These are phyloP conservation scores for Paecilomyces sp. DNA, from an alignment of 2,329 filamentous ascomycete species.

Conservation along the genomic window DNA sequence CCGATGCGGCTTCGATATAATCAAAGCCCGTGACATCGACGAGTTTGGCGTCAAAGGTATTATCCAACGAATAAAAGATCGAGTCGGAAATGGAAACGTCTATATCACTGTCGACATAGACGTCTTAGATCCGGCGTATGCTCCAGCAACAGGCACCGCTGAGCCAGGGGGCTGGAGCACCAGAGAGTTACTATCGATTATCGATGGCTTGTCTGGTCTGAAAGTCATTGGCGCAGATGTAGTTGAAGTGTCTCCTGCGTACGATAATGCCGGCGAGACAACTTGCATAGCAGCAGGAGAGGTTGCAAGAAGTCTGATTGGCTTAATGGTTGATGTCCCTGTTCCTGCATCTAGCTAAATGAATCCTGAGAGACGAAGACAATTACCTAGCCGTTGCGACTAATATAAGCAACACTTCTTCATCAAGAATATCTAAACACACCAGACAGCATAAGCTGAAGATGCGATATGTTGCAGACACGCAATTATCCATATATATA, in stretches of 20 bases:
- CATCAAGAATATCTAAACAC: too few relatives aligned
- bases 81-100: slow-evolving; percentile 47
- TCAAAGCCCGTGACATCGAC: slow-evolving; percentile 49
- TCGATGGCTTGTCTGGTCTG: slow-evolving; percentile 18
- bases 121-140: slow-evolving; percentile 38
- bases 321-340: neutral
- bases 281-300: slow-evolving; percentile 18
- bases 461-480: too few relatives aligned
- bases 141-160: slow-evolving; percentile 18
- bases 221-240: slow-evolving; percentile 24
- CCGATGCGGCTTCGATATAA: slow-evolving; percentile 52
- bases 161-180: slow-evolving; percentile 26
- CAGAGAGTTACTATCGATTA: slow-evolving; percentile 21
- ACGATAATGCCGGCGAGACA: slow-evolving; percentile 22
- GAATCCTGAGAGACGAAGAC: neutral
- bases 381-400: neutral
- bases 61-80: slow-evolving; percentile 38
- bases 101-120: slow-evolving; percentile 49
- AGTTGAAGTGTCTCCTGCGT: slow-evolving; percentile 22
- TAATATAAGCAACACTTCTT: too few relatives aligned
- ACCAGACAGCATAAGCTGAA: too few relatives aligned
- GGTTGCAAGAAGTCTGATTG: neutral
- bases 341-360: neutral
- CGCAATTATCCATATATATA: too few relatives aligned
- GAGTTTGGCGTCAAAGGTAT: slow-evolving; percentile 36